These are phyloP conservation scores for Pelargonium cotyledonis DNA, from an alignment of 441 rosid species.

Conservation along the genomic window DNA sequence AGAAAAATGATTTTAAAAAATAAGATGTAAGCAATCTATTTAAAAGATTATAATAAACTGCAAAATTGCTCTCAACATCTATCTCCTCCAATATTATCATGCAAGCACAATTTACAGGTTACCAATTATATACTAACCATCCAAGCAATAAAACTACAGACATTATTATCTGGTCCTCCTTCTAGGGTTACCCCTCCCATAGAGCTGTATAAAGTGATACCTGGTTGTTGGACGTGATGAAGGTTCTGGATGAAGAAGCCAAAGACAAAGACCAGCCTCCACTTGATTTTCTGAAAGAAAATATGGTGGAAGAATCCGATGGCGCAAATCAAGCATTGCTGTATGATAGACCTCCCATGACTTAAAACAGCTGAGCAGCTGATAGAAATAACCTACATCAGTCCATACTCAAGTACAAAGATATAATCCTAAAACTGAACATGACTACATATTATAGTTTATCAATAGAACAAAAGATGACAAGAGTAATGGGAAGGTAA, in stretches of 20 bases:
- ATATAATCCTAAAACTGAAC: not conserved
- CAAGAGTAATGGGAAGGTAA: not conserved
- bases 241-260: slow-evolving; percentile 88
- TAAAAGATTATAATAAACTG: not conserved
- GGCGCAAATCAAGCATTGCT: slow-evolving; percentile 70
- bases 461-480: not conserved
- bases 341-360: slow-evolving; percentile 53
- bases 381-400: slow-evolving; percentile 27
- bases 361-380: slow-evolving; percentile 74
- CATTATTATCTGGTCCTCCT: not conserved
- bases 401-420: slow-evolving; percentile 1
- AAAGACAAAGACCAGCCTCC: slow-evolving; percentile 93
- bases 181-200: not conserved
- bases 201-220: slow-evolving; percentile 26
- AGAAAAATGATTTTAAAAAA: not conserved
- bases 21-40: not conserved
- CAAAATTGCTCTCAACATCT: not conserved
- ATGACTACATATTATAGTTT: not conserved
- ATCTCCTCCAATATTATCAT: not conserved
- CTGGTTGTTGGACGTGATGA: slow-evolving; percentile 80
- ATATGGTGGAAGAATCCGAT: slow-evolving; percentile 82
- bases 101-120: not conserved
- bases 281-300: slow-evolving; percentile 77
- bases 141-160: not conserved
- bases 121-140: too few species aligned